Evolutionary conservation across 352 stramenopile genomes (phyloP), one percentile per base, ranked within the genome.

Genomic region (Pythium guiyangense): DNA sequence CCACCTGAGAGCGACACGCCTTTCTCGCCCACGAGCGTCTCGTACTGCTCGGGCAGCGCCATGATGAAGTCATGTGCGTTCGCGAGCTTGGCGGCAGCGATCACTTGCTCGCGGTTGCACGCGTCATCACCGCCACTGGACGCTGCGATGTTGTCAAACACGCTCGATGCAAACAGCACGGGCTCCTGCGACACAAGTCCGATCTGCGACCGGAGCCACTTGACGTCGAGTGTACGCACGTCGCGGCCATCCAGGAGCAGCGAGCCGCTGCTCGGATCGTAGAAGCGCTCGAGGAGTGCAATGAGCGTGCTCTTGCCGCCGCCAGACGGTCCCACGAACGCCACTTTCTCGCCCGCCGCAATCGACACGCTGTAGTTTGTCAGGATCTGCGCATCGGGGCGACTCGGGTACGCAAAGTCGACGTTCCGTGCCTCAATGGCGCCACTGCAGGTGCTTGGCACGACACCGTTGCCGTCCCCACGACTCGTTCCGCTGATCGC

Each of bases 131-230:
- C 40, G 12, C 22, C 77, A 40, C 79, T 88, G 29, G 29, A 34
- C 39, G 79, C 84, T 2, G 66, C 63, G 60, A 99, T 94, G 62
- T 98, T 98, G n/a, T 97, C 84, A 2, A 64, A 56, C 52, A 98
- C 94, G 1, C 75, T 89, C n/a, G 71, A 78, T 18, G 84, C 83
- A 64, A 97, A 97, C 17, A 97, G 71, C 26, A 87, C 86, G n/a
- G 88, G 85, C 55, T 96, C 80, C 64, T 98, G 91, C 0, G 70
- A 84, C 0, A 92, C 83, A 0, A 96, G 60, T 9, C 81, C 69
- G 31, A 80, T 87, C 53, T 92, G 71, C 15, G 69, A 65, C 25
- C 46, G 46, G 8, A 51, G 46, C 46, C 46, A 51, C 25, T 35
- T 20, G 46, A 51, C 2, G 25, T 96, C 91, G 9, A 96, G 51